A percentile compares a stretch with the other conserved stretches of the same genome.
Evolutionary conservation across 1,284 basidiomycete species (phyloP).

Genomic region (Sphagnurus paluster): DNA sequence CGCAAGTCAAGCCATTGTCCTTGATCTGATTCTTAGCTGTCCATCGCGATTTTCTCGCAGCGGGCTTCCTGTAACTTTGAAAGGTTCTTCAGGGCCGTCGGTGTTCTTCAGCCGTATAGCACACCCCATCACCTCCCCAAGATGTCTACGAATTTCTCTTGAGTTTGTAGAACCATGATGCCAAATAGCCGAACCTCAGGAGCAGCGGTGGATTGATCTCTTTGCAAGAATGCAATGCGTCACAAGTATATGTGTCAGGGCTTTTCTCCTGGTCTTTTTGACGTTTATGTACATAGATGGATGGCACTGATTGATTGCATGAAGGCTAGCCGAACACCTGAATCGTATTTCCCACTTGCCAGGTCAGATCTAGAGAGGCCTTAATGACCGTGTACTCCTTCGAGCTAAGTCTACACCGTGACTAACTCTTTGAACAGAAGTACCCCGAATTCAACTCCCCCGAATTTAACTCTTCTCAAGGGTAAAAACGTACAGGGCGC

Average conservation of each 20-base stretch:
- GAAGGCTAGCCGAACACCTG: conserved; percentile 16
- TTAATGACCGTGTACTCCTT: conserved; percentile 18
- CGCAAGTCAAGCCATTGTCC: conserved; percentile 11
- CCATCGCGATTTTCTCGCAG: conserved; percentile 34
- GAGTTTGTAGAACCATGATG: conserved; percentile 15
- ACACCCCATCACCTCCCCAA: background rate
- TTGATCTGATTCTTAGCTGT: conserved; percentile 20
- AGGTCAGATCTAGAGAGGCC: conserved; percentile 16
- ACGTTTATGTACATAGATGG: conserved; percentile 22
- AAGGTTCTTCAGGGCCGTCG: background rate
- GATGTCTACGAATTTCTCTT: too few relatives aligned
- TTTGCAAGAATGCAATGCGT: conserved; percentile 9
- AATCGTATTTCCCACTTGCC: conserved; percentile 14
- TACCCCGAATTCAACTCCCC: conserved; percentile 15
- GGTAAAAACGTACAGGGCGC: conserved; percentile 8
- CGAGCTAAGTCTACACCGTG: conserved; percentile 15
- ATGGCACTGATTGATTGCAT: conserved; percentile 20
- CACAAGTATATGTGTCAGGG: conserved; percentile 15
- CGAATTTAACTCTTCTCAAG: conserved; percentile 16
- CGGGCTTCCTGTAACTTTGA: conserved; percentile 1
- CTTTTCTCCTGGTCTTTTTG: conserved; percentile 14
- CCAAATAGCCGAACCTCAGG: conserved; percentile 19
- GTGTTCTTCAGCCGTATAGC: conserved; percentile 6
- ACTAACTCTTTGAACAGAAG: conserved; percentile 18
- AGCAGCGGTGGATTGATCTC: conserved; percentile 9